phyloP scores from a whole-genome alignment of 2,329 filamentous ascomycete genomes.

The Talaromyces sp. region DNA sequence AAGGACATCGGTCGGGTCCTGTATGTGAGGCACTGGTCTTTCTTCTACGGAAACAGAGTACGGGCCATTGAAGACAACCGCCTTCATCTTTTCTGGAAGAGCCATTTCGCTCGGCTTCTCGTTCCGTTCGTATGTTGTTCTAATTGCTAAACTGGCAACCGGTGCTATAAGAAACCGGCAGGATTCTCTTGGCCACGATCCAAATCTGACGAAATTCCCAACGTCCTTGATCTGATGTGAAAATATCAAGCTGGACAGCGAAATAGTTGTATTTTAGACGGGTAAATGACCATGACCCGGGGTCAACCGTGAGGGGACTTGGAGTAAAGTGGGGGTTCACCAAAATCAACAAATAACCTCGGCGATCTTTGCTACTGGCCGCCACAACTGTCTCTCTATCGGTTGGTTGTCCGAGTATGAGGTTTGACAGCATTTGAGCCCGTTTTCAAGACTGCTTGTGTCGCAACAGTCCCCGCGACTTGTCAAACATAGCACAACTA shows the following conservation, averaged over 20 bases:
- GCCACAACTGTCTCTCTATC: not conserved
- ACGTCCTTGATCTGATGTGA: not conserved
- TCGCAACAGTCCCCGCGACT: not conserved
- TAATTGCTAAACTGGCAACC: not conserved
- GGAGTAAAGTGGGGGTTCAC: not conserved
- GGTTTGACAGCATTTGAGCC: not conserved
- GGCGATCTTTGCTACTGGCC: not conserved
- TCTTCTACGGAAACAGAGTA: constrained; percentile 71
- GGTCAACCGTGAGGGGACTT: not conserved
- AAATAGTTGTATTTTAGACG: not conserved
- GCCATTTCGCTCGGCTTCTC: not conserved
- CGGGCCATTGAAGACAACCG: constrained; percentile 79
- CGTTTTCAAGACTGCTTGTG: not conserved
- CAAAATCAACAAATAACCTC: not conserved
- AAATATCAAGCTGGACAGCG: not conserved
- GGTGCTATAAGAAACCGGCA: not conserved
- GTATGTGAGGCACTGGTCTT: constrained; percentile 69
- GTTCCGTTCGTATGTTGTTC: not conserved
- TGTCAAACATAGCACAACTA: not conserved
- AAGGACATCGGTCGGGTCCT: constrained; percentile 68
- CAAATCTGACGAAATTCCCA: not conserved
- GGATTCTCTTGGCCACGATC: not conserved
- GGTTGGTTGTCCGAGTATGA: not conserved
- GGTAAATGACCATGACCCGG: not conserved
- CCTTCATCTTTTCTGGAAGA: constrained; percentile 59